phyloP scores from a whole-genome alignment of 2,329 filamentous ascomycete genomes.

The Pyrenochaeta sp. region DNA sequence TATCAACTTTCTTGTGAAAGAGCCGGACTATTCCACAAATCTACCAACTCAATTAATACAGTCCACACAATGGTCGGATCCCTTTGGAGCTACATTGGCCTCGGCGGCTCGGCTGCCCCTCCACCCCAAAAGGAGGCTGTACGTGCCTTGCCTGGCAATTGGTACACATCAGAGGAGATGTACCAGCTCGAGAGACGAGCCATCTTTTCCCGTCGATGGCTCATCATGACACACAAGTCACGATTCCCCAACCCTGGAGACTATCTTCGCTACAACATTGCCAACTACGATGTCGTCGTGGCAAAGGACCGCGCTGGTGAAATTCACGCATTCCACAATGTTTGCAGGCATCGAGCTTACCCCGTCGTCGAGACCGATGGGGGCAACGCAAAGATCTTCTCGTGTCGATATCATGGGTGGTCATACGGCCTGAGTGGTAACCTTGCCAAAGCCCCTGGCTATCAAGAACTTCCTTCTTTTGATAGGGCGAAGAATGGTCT shows the following conservation, averaged over 20 bases:
- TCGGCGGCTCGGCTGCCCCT: constrained; percentile 23
- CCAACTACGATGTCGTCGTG: constrained; percentile 53
- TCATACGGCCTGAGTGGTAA: constrained; percentile 54
- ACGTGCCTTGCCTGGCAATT: constrained; percentile 52
- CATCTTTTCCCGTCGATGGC: constrained; percentile 64
- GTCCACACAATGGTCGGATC: constrained; percentile 31
- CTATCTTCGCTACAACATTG: constrained; percentile 60
- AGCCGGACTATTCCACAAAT: too few species aligned
- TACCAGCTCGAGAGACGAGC: constrained; percentile 59
- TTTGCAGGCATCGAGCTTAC: constrained; percentile 56
- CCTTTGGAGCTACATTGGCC: constrained; percentile 36
- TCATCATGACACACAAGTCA: constrained; percentile 62
- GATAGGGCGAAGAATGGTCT: constrained; percentile 49
- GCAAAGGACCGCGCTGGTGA: constrained; percentile 47
- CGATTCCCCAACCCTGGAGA: constrained; percentile 62
- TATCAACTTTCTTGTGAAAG: constrained; percentile 5
- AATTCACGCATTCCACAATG: constrained; percentile 54
- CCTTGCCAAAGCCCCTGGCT: constrained; percentile 54
- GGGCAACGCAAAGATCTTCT: constrained; percentile 50
- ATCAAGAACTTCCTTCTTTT: constrained; percentile 50
- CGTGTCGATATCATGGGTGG: constrained; percentile 58
- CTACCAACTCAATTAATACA: neutral
- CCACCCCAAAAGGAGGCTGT: constrained; percentile 37
- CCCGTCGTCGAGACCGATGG: constrained; percentile 49
- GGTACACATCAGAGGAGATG: constrained; percentile 51